Evolutionary conservation across 1,139 yeast genomes (phyloP).

Genomic region (Kodamaea derodonti): DNA sequence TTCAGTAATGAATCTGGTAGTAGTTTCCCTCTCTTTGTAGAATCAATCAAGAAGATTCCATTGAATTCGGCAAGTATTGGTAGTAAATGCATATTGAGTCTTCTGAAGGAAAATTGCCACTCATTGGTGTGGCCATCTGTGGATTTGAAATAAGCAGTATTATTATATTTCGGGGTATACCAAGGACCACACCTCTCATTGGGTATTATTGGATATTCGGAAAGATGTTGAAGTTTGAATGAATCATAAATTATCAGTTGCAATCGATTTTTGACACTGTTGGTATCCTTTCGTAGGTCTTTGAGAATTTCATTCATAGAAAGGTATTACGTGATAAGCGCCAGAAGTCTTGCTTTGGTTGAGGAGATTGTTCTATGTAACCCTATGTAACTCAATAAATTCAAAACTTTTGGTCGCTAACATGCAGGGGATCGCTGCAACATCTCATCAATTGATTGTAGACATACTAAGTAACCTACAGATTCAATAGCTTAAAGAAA

Average conservation of each 20-base stretch:
- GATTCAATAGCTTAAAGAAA: too few species aligned
- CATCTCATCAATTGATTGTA: too few species aligned
- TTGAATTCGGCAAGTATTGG: constrained; percentile 35
- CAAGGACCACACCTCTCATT: constrained; percentile 88
- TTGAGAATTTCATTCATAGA: constrained; percentile 25
- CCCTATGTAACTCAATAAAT: too few species aligned
- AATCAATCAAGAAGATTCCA: constrained; percentile 70
- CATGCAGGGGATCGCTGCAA: too few species aligned
- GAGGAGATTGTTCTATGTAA: too few species aligned
- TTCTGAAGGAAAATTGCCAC: constrained; percentile 72
- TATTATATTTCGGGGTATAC: constrained; percentile 56
- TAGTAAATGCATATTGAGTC: constrained; percentile 70
- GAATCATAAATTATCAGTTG: constrained; percentile 68
- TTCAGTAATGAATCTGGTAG: constrained; percentile 87
- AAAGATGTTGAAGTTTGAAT: constrained; percentile 8
- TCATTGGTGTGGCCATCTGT: constrained; percentile 85
- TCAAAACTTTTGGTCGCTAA: too few species aligned
- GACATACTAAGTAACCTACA: too few species aligned
- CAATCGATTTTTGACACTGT: constrained; percentile 58
- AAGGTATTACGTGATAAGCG: too few species aligned
- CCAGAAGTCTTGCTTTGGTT: too few species aligned
- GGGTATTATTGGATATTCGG: constrained; percentile 47
- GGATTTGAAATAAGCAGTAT: constrained; percentile 74
- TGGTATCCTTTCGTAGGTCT: constrained; percentile 48
- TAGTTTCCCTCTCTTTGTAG: constrained; percentile 76